Evolutionary conservation across 768 basidiomycete species (phyloP), one percentile per base, ranked within the genome.

Genomic region (Agrocybe pediades): DNA sequence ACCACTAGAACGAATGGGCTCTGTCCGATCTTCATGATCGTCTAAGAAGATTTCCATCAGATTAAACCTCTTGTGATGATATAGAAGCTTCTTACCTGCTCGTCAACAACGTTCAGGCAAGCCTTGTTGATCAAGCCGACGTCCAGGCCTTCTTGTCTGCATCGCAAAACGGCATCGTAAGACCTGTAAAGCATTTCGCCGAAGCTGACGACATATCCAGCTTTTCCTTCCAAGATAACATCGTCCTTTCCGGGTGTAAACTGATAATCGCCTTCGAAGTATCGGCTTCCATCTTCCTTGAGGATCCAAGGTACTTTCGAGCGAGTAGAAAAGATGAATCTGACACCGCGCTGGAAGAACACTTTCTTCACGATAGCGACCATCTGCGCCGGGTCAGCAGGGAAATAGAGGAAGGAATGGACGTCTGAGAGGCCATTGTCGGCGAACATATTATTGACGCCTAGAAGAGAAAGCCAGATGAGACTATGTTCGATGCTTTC

Each of bases 51-150:
- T 9, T 23, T 40, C 23, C 29, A 44, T 23, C 11, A 53, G 41
- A 41, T 17, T 9, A 23, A 19, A 6, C 16, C 21, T 23, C n/a
- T 24, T 3, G 41, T 46, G 21, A 23, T 20, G 39, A 39, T 55
- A 25, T 16, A 8, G 6, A 44, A 42, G n/a, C 23, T 33, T 50
- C 67, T 49, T 57, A 86, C 84, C 74, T 90, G 69, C 67, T 95
- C 92, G 68, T 94, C 92, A 11, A 94, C 84, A 23, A 92, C 66
- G 68, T 93, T 93, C 60, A 94, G 73, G 23, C 87, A 86, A 3
- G 89, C 77, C 72, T 94, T 95, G 76, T 95, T 95, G 69, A 95
- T 83, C 70, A 95, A 66, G 11, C 92, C 92, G 44, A 94, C 89
- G 62, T 93, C 80, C 46, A 92, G 58, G 2, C 92, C 92, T 59